Conservation (phyloP, 2,329 filamentous ascomycete genomes). For the Arachnomyces sp. region DNA sequence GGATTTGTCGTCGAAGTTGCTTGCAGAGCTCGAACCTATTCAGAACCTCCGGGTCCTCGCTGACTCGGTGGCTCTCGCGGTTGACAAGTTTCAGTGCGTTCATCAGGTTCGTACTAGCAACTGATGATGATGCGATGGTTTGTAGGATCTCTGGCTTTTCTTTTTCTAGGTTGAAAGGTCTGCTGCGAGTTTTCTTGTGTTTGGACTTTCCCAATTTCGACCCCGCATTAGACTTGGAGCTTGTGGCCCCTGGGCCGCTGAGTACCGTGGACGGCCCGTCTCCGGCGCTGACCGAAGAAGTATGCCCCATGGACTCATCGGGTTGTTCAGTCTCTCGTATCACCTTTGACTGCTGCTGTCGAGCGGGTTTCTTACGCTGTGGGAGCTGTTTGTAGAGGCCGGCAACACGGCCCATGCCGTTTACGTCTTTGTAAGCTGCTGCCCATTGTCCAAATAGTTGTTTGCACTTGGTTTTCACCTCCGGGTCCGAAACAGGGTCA, state of each 20-base stretch:
- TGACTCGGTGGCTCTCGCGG: conserved; percentile 78
- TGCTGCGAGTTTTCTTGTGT: conserved; percentile 45
- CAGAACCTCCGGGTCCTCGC: conserved; percentile 69
- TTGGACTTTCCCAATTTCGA: conserved; percentile 44
- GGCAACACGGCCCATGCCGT: conserved; percentile 73
- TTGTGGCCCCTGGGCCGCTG: conserved; percentile 25
- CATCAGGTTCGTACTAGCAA: conserved; percentile 82
- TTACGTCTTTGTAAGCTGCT: conserved; percentile 67
- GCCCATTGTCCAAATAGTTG: conserved; percentile 84
- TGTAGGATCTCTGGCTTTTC: conserved; percentile 83
- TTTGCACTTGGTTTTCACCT: conserved; percentile 83
- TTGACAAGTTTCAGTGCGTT: conserved; percentile 88
- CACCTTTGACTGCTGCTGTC: conserved; percentile 73
- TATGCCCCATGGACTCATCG: conserved; percentile 29
- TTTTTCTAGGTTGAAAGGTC: conserved; percentile 72
- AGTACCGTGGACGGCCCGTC: conserved; percentile 31
- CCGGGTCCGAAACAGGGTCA: conserved; percentile 72
- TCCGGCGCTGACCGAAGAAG: conserved; percentile 31
- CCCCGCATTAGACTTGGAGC: conserved; percentile 34
- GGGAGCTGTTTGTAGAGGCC: conserved; percentile 66
- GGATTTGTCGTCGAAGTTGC: conserved; percentile 68
- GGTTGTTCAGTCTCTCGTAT: conserved; percentile 65
- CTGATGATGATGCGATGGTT: conserved; percentile 80
- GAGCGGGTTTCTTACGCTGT: conserved; percentile 62
- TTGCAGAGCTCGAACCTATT: conserved; percentile 82